These are phyloP conservation scores for Arachis monticola DNA, from an alignment of 331 rosid genomes.

Conservation along the genomic window DNA sequence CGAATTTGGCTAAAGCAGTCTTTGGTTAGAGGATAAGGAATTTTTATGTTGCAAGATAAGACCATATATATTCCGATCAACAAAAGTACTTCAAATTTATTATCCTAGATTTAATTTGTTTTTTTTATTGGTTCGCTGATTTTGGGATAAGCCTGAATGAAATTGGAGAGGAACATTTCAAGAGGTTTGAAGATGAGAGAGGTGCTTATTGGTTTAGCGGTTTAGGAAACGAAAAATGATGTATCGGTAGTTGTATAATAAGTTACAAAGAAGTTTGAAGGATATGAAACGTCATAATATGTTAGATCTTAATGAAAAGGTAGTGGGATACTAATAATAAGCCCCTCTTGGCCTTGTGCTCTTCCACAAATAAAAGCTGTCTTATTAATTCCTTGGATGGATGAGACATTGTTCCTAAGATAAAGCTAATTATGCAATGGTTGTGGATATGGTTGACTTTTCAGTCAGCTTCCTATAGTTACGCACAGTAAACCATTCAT, in stretches of 20 bases:
- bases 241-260: no score
- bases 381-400: conserved; percentile 15
- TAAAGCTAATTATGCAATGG: conserved; percentile 31
- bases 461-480: conserved; percentile 27
- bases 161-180: background rate
- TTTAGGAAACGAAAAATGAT: background rate
- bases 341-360: conserved; percentile 30
- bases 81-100: no score
- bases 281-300: conserved; percentile 39
- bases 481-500: background rate
- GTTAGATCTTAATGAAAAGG: conserved; percentile 41
- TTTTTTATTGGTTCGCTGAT: background rate
- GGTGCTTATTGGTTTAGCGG: background rate
- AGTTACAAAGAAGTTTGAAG: no score
- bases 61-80: conserved; percentile 7
- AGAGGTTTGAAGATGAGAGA: background rate
- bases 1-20: conserved; percentile 13
- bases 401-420: conserved; percentile 32
- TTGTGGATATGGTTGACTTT: conserved; percentile 33
- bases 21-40: conserved; percentile 48
- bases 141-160: no score
- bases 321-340: conserved; percentile 15
- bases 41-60: conserved; percentile 23
- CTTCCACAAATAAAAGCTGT: conserved; percentile 28
- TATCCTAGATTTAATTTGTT: background rate